A percentile compares a stretch with the other conserved stretches of the same genome.
phyloP scores from a whole-genome alignment of 2,329 filamentous ascomycete genomes.

The Penicillium glabrum region DNA sequence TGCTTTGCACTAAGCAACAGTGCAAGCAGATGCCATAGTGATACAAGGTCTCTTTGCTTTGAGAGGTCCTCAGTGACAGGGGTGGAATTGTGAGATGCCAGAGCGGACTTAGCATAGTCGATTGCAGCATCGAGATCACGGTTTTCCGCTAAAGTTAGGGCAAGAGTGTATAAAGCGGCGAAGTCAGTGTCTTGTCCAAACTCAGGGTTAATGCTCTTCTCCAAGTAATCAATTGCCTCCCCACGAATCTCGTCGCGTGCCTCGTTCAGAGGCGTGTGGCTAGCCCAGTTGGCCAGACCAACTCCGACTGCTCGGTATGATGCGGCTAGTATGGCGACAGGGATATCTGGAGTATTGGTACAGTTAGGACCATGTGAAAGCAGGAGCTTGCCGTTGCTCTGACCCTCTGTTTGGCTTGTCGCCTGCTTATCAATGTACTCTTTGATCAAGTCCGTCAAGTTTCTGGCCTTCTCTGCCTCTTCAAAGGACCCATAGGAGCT shows the following conservation, averaged over 20 bases:
- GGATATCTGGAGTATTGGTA: slow-evolving; percentile 41
- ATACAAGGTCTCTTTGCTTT: slow-evolving; percentile 58
- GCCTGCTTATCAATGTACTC: slow-evolving; percentile 68
- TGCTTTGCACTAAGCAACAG: slow-evolving; percentile 83
- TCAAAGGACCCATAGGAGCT: slow-evolving; percentile 76
- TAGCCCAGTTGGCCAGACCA: slow-evolving; percentile 83
- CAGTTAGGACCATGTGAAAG: slow-evolving; percentile 17
- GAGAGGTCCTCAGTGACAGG: slow-evolving; percentile 29
- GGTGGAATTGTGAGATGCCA: slow-evolving; percentile 55
- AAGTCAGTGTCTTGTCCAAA: slow-evolving; percentile 67
- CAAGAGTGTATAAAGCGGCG: slow-evolving; percentile 76
- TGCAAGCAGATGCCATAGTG: slow-evolving; percentile 88
- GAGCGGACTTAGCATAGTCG: slow-evolving; percentile 73
- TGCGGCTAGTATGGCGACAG: slow-evolving; percentile 63
- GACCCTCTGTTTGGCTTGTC: slow-evolving; percentile 24
- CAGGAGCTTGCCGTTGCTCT: slow-evolving; percentile 21
- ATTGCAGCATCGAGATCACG: slow-evolving; percentile 78
- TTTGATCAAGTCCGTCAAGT: slow-evolving; percentile 70
- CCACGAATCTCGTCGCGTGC: slow-evolving; percentile 70
- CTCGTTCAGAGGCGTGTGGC: slow-evolving; percentile 73
- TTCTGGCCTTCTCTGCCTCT: slow-evolving; percentile 75
- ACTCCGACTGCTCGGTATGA: slow-evolving; percentile 85
- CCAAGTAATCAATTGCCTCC: slow-evolving; percentile 74
- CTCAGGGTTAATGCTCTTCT: slow-evolving; percentile 68
- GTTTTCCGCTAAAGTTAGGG: slow-evolving; percentile 83